Evolutionary conservation across 2,329 filamentous ascomycete genomes (phyloP), one percentile per base, ranked within the genome.

Genomic region (Elsinoe batatas): DNA sequence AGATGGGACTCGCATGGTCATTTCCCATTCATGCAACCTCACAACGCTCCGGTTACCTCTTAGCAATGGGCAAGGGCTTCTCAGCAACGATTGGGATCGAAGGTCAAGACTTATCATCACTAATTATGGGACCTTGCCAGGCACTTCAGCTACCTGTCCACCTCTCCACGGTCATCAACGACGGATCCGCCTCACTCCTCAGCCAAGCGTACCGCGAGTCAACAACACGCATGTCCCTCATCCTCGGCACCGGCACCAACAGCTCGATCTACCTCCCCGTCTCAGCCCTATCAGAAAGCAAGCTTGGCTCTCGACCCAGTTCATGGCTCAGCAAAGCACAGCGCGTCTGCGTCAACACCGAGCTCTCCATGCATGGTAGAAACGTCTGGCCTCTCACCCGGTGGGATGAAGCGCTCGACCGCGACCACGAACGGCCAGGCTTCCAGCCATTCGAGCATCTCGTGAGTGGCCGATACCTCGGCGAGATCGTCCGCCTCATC

Each of bases 21-120:
- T 84, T 85, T 65, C 82, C 82, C 0, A 75, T 85, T 55, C 78
- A 83, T 67, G 80, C 84, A 69, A 84, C 80, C 4, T 83, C 80
- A 11, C 74, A 75, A 56, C 73, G 76, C 54, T 78, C 73, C 46
- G 82, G 80, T 5, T 75, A 74, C 43, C 68, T 84, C 17, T 72
- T 82, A 53, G 74, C 74, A 13, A 85, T 85, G 82, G 82, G 82
- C 58, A 85, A 85, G 65, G 81, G 81, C 0, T 84, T 84, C 64
- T 70, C 72, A 54, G 82, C 80, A 44, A 81, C 79, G 13, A 74
- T 81, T 58, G 79, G 77, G 22, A 76, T 80, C 2, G 70, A 80
- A 37, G 80, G 80, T 30, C 72, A 79, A 61, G 81, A 85, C 64
- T 68, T 85, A 35, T 78, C 77, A 51, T 74, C 78, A 50, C 67